These are phyloP conservation scores for Anethum foeniculum DNA, from an alignment of 140 eudicot species.

Conservation along the genomic window DNA sequence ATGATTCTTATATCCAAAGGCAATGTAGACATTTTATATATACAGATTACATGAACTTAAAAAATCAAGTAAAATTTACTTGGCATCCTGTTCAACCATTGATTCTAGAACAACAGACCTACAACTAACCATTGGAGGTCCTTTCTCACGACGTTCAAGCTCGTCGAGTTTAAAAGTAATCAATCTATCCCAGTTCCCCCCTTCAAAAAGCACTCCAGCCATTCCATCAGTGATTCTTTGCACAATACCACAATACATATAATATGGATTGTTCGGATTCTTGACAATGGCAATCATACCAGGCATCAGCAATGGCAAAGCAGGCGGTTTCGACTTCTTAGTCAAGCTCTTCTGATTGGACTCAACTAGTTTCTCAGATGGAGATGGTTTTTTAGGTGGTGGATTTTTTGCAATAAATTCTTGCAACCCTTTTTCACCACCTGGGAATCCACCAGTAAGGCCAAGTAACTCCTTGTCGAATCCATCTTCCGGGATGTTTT, in stretches of 20 bases:
- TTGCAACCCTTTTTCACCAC: slow-evolving; percentile 76
- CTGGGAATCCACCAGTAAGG: slow-evolving; percentile 90
- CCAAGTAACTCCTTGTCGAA: slow-evolving; percentile 81
- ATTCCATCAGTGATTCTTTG: slow-evolving; percentile 92
- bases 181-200: slow-evolving; percentile 86
- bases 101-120: slow-evolving; percentile 57
- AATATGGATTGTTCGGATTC: slow-evolving; percentile 63
- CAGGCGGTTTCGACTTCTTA: slow-evolving; percentile 76
- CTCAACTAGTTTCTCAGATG: slow-evolving; percentile 13
- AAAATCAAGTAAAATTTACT: slow-evolving; percentile 2
- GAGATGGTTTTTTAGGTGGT: slow-evolving; percentile 41
- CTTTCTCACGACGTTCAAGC: slow-evolving; percentile 83
- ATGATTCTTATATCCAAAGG: neutral
- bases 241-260: slow-evolving; percentile 86
- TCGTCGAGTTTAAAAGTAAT: slow-evolving; percentile 62
- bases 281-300: slow-evolving; percentile 94
- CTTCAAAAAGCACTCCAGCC: slow-evolving; percentile 94
- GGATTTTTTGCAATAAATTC: slow-evolving; percentile 69
- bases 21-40: neutral
- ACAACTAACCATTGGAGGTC: slow-evolving; percentile 91
- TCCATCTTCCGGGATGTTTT: slow-evolving; percentile 39
- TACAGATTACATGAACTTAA: neutral
- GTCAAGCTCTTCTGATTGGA: slow-evolving; percentile 29
- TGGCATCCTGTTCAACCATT: slow-evolving; percentile 27
- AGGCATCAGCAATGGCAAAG: slow-evolving; percentile 68